Evolutionary conservation across 495 filamentous ascomycete species (phyloP).

Genomic region (Glonium stellatum): DNA sequence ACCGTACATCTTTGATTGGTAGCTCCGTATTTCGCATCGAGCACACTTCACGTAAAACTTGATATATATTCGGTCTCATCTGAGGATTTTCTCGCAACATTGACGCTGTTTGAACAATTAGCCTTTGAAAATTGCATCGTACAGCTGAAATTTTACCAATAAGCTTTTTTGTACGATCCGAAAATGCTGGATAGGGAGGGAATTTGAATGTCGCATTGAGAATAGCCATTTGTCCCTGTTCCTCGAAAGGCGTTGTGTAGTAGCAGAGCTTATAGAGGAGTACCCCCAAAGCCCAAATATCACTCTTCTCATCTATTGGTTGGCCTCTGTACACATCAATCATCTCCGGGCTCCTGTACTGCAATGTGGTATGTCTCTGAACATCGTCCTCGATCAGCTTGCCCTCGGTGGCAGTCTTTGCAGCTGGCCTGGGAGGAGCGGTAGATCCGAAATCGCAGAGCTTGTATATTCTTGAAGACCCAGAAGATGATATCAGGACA

Average conservation of each 20-base stretch:
- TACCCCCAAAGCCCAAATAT: constrained; percentile 96
- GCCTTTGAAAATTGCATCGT: neutral
- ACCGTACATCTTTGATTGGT: constrained; percentile 83
- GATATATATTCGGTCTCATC: constrained; percentile 85
- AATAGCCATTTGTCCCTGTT: constrained; percentile 96
- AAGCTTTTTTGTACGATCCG: constrained; percentile 80
- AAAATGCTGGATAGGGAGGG: constrained; percentile 80
- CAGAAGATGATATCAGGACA: constrained; percentile 73
- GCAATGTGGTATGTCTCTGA: constrained; percentile 92
- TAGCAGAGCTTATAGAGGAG: constrained; percentile 97
- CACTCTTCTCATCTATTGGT: constrained; percentile 97
- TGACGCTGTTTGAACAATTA: constrained; percentile 50
- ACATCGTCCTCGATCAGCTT: constrained; percentile 92
- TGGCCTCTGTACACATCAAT: constrained; percentile 94
- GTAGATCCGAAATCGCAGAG: constrained; percentile 97
- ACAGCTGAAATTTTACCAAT: constrained; percentile 58
- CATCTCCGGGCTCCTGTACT: constrained; percentile 98
- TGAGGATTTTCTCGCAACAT: constrained; percentile 85
- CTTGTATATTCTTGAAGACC: constrained; percentile 65
- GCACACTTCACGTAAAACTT: constrained; percentile 79
- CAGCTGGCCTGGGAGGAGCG: constrained; percentile 74
- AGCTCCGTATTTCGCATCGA: constrained; percentile 80
- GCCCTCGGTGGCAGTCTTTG: constrained; percentile 78
- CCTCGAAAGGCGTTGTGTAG: constrained; percentile 98
- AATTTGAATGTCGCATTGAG: constrained; percentile 93